Evolutionary conservation across 225 moss, liverwort and hornwort genomes (phyloP).

Genomic region (Climacium dendroides): DNA sequence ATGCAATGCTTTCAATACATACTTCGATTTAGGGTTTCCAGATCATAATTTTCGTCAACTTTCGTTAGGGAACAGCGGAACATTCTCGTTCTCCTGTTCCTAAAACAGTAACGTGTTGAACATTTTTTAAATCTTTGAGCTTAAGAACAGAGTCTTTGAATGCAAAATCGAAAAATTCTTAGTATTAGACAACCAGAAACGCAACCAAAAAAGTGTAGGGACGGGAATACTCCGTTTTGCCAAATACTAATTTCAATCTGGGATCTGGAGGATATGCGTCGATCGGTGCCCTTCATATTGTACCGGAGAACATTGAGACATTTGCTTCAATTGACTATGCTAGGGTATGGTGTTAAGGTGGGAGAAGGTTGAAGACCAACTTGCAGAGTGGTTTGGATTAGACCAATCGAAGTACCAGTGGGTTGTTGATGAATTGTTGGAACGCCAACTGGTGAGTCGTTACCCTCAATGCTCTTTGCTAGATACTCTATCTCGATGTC

Average conservation of each 20-base stretch:
- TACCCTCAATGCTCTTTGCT: not conserved
- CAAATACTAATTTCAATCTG: too few relatives aligned
- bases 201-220: not conserved
- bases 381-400: slow-evolving; percentile 69
- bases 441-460: slow-evolving; percentile 56
- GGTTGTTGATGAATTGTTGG: slow-evolving; percentile 76
- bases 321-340: not conserved
- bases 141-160: not conserved
- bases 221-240: not conserved
- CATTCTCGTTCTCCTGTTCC: not conserved
- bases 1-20: not conserved
- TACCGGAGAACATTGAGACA: not conserved
- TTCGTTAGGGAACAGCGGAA: not conserved
- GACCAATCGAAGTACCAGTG: slow-evolving; percentile 86
- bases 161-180: too few relatives aligned
- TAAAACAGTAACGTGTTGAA: not conserved
- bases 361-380: slow-evolving; percentile 42
- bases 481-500: not conserved
- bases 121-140: not conserved
- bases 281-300: not conserved
- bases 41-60: not conserved
- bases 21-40: not conserved
- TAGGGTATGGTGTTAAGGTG: slow-evolving; percentile 13
- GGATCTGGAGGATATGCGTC: not conserved
- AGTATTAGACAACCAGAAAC: not conserved